phyloP scores from a whole-genome alignment of 2,329 filamentous ascomycete species.

The Pochonia chlamydosporia region DNA sequence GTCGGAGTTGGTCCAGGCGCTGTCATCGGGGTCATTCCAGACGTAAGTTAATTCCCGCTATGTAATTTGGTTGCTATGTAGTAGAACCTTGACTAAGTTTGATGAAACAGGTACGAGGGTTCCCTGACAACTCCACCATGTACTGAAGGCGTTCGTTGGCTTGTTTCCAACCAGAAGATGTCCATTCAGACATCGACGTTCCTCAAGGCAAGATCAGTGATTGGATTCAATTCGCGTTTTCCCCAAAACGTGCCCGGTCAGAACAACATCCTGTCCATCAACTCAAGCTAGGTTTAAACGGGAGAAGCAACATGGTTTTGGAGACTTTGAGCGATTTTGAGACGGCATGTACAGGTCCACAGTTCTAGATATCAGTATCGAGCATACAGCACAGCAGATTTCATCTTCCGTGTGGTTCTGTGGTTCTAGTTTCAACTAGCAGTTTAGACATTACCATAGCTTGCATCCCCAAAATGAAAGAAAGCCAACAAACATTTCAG shows the following conservation, averaged over 20 bases:
- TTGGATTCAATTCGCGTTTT: slow-evolving; percentile 3
- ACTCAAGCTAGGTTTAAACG: too few species aligned
- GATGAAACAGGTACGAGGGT: slow-evolving; percentile 48
- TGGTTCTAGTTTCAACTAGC: too few species aligned
- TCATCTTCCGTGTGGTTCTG: too few species aligned
- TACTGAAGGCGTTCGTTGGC: slow-evolving; percentile 49
- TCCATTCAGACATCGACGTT: slow-evolving; percentile 43
- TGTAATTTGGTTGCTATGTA: neutral
- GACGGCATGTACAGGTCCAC: too few species aligned
- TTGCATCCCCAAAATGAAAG: too few species aligned
- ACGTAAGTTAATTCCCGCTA: slow-evolving; percentile 17
- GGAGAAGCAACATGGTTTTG: too few species aligned
- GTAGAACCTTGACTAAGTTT: slow-evolving; percentile 10
- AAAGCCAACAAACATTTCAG: too few species aligned
- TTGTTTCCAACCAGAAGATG: slow-evolving; percentile 42
- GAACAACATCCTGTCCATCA: neutral
- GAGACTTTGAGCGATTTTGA: too few species aligned
- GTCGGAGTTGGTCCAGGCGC: slow-evolving; percentile 27
- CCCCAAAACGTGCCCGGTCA: neutral
- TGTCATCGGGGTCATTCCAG: slow-evolving; percentile 24
- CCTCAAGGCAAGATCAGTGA: slow-evolving; percentile 22
- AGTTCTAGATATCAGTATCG: too few species aligned
- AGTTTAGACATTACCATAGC: too few species aligned
- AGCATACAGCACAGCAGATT: too few species aligned
- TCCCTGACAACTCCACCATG: slow-evolving; percentile 60